These are phyloP conservation scores for Cyberlindnera lachancei DNA, from an alignment of 805 yeast species.

Conservation along the genomic window DNA sequence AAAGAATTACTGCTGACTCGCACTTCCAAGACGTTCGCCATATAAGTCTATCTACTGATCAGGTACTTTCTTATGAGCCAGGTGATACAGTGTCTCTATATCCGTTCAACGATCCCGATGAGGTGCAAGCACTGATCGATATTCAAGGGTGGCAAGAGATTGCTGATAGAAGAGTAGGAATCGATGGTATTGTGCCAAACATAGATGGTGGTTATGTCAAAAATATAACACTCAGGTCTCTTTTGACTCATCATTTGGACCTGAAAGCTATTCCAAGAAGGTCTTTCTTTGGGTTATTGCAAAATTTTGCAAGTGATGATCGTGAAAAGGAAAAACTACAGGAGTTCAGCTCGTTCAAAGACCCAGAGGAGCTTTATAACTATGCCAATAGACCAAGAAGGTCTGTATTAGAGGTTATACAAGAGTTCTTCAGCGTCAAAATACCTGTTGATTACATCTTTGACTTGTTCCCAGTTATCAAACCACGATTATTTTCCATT, in stretches of 20 bases:
- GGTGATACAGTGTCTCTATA: conserved; percentile 80
- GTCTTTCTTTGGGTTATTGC: conserved; percentile 64
- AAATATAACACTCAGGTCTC: conserved; percentile 59
- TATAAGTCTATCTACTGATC: conserved; percentile 23
- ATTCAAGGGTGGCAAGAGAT: conserved; percentile 67
- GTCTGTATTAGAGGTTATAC: conserved; percentile 73
- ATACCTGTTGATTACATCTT: conserved; percentile 71
- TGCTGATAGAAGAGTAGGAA: conserved; percentile 54
- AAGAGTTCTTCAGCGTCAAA: conserved; percentile 69
- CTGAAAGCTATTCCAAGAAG: conserved; percentile 76
- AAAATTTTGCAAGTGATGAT: conserved; percentile 70
- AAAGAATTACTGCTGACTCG: conserved; percentile 54
- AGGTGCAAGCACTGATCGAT: conserved; percentile 58
- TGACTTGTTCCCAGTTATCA: conserved; percentile 71
- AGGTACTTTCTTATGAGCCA: conserved; percentile 40
- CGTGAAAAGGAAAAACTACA: conserved; percentile 68
- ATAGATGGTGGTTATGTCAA: conserved; percentile 56
- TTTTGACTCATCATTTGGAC: conserved; percentile 76
- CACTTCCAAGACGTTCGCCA: conserved; percentile 91
- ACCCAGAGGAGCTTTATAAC: conserved; percentile 75
- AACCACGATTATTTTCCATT: conserved; percentile 80
- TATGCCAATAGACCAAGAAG: conserved; percentile 93
- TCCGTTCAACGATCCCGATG: conserved; percentile 59
- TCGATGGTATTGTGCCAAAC: conserved; percentile 9
- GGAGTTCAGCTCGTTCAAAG: conserved; percentile 67